These are phyloP conservation scores for Themeda triandra DNA, from an alignment of 176 grass and related monocot species.

Conservation along the genomic window DNA sequence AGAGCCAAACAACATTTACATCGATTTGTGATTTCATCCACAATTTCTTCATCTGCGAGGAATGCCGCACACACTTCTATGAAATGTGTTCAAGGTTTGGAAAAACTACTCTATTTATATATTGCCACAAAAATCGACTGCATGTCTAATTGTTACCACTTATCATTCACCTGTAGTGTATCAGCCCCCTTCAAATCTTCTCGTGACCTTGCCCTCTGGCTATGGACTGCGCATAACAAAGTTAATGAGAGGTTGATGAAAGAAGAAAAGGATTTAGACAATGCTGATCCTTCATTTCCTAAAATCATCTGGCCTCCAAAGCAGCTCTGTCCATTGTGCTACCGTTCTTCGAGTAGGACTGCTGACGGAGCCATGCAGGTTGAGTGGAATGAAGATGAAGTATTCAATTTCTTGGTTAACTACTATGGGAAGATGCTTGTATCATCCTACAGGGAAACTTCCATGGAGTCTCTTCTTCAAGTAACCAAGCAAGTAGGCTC, in stretches of 20 bases:
- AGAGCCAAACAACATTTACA: slow-evolving; percentile 77
- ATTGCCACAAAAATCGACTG: background rate
- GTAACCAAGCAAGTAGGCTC: slow-evolving; percentile 28
- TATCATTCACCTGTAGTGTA: slow-evolving; percentile 53
- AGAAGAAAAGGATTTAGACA: slow-evolving; percentile 72
- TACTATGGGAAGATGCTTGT: slow-evolving; percentile 81
- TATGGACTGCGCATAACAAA: slow-evolving; percentile 94
- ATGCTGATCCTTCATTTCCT: slow-evolving; percentile 77
- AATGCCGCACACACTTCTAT: slow-evolving; percentile 89
- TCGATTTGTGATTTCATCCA: slow-evolving; percentile 95
- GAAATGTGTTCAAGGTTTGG: slow-evolving; percentile 86
- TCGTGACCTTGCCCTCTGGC: slow-evolving; percentile 78
- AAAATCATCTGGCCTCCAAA: slow-evolving; percentile 80
- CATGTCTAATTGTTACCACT: slow-evolving; percentile 30
- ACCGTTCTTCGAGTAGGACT: slow-evolving; percentile 46
- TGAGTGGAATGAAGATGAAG: slow-evolving; percentile 83
- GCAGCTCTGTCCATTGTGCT: slow-evolving; percentile 74
- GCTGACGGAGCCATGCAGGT: slow-evolving; percentile 39
- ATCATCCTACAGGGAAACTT: slow-evolving; percentile 52
- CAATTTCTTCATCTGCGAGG: slow-evolving; percentile 92
- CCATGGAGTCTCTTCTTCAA: slow-evolving; percentile 34
- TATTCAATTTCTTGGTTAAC: slow-evolving; percentile 79
- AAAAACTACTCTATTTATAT: background rate
- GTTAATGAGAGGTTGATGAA: slow-evolving; percentile 95
- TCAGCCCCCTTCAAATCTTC: slow-evolving; percentile 69